Conservation (phyloP, 148 eudicot genomes). For the Camellia granthamiana region DNA sequence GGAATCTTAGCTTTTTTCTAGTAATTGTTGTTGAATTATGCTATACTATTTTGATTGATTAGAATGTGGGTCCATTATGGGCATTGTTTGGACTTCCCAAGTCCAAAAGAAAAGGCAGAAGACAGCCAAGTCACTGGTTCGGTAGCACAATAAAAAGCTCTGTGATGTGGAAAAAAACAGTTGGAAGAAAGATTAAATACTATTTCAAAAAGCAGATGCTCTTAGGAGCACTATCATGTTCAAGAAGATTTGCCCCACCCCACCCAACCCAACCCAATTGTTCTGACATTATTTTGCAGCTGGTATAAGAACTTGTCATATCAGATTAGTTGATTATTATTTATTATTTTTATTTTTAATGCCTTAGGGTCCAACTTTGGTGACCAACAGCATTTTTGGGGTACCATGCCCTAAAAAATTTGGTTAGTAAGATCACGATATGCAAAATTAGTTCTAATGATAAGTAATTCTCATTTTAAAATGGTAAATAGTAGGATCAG, state of each 20-base stretch:
- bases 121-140: slow-evolving; percentile 14
- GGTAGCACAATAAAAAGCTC: slow-evolving; percentile 3
- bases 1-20: slow-evolving; percentile 6
- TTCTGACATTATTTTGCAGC: slow-evolving; percentile 13
- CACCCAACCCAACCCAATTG: not conserved
- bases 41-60: not conserved
- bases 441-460: too few relatives aligned
- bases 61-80: slow-evolving; percentile 18
- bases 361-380: too few relatives aligned
- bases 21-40: not conserved
- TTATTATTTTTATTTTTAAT: not conserved
- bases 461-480: too few relatives aligned
- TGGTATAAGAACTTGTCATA: not conserved
- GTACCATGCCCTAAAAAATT: too few relatives aligned
- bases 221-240: not conserved
- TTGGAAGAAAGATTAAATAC: not conserved
- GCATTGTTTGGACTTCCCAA: slow-evolving; percentile 2
- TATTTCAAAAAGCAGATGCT: slow-evolving; percentile 4
- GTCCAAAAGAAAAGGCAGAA: slow-evolving; percentile 9
- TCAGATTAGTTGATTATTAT: not conserved
- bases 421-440: too few relatives aligned
- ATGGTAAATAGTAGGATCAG: too few relatives aligned
- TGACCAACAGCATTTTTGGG: too few relatives aligned
- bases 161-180: not conserved
- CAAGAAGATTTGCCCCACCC: slow-evolving; percentile 4